Conservation (phyloP, 2,329 filamentous ascomycete genomes). For the Paramyrothecium sp. region DNA sequence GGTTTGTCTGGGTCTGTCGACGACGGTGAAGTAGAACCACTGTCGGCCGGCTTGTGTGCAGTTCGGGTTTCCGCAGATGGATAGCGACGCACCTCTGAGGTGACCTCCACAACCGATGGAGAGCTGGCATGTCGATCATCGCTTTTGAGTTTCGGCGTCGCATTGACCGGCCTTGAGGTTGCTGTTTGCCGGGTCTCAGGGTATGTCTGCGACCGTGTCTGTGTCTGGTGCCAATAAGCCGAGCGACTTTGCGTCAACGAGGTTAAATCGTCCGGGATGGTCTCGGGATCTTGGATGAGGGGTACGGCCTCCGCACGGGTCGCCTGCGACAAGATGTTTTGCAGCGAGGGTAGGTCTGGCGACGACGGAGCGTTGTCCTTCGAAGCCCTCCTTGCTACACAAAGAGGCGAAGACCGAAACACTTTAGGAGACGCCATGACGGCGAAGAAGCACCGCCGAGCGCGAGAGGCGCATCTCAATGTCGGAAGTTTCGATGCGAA, state of each 20-base stretch:
- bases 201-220: no score
- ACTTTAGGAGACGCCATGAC: slow-evolving; percentile 31
- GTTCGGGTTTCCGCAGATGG: no score
- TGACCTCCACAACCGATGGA: no score
- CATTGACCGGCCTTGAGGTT: no score
- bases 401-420: slow-evolving; percentile 26
- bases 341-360: slow-evolving; percentile 53
- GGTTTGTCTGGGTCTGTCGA: slow-evolving; percentile 24
- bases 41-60: slow-evolving; percentile 9
- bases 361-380: slow-evolving; percentile 44
- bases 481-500: slow-evolving; percentile 8
- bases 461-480: slow-evolving; percentile 48
- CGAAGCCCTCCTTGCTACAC: slow-evolving; percentile 28
- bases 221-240: no score
- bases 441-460: slow-evolving; percentile 23
- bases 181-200: no score
- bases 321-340: slow-evolving; percentile 42
- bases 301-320: slow-evolving; percentile 27
- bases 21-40: no score
- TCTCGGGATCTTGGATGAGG: slow-evolving; percentile 33
- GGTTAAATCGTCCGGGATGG: slow-evolving; percentile 31
- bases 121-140: no score
- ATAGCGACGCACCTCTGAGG: no score
- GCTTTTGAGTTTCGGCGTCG: no score
- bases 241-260: no score